phyloP scores from a whole-genome alignment of 768 basidiomycete species.

The Boletellus sp. region DNA sequence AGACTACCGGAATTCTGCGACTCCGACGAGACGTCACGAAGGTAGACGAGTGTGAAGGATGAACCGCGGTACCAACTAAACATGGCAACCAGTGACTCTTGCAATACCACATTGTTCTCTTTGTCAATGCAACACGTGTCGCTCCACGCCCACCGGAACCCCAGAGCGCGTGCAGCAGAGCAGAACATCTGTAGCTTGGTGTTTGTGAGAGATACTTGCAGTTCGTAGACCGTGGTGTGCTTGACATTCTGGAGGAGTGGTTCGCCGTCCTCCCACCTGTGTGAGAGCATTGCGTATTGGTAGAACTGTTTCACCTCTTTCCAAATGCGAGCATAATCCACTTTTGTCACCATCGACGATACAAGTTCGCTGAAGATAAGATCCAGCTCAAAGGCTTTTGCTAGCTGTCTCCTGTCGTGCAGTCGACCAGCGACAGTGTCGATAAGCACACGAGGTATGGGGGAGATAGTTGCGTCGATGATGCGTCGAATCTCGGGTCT shows the following conservation, averaged over 20 bases:
- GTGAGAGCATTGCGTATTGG: conserved; percentile 5
- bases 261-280: neutral
- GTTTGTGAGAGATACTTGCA: neutral
- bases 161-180: neutral
- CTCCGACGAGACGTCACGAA: conserved; percentile 3
- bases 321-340: neutral
- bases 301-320: neutral
- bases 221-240: conserved; percentile 1
- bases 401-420: neutral
- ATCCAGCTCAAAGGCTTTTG: neutral
- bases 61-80: conserved; percentile 11
- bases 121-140: conserved; percentile 7
- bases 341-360: neutral
- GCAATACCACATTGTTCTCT: neutral
- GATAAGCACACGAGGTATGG: no score
- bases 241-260: neutral
- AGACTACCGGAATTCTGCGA: neutral
- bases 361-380: no score
- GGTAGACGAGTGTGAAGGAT: conserved; percentile 9
- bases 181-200: conserved; percentile 11
- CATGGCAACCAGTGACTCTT: conserved; percentile 17
- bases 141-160: conserved; percentile 16
- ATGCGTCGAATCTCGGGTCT: no score
- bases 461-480: no score
- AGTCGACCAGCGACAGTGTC: no score